phyloP scores from a whole-genome alignment of 495 filamentous ascomycete species.

The Penicillium bialowiezense region DNA sequence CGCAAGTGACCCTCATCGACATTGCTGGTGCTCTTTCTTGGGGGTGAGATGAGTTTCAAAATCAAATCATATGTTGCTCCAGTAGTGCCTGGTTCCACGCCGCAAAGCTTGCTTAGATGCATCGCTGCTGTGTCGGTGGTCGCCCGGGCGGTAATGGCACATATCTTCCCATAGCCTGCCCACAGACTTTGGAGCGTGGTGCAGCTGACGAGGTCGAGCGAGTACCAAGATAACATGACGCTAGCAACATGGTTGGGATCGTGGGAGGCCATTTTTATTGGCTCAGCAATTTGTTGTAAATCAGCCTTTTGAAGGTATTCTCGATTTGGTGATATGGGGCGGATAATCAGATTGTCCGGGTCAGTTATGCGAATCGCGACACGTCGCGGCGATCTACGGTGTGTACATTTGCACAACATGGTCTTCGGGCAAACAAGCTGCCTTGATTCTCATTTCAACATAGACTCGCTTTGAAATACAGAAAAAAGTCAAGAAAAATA shows the following conservation, averaged over 20 bases:
- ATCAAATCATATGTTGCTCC: constrained; percentile 31
- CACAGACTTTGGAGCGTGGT: constrained; percentile 36
- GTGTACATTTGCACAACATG: too few relatives aligned
- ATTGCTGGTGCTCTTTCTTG: constrained; percentile 8
- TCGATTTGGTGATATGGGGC: too few relatives aligned
- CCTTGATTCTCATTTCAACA: too few relatives aligned
- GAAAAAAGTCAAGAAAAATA: not conserved
- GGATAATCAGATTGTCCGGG: too few relatives aligned
- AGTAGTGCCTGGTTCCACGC: constrained; percentile 4
- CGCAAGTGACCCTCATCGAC: constrained; percentile 37
- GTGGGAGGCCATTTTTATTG: constrained; percentile 15
- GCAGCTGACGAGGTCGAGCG: constrained; percentile 33
- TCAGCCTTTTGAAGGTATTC: too few relatives aligned
- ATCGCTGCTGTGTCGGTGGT: constrained; percentile 23
- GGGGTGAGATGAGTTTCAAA: constrained; percentile 40
- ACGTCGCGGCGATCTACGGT: too few relatives aligned
- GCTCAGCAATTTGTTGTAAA: not conserved
- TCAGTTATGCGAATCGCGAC: too few relatives aligned
- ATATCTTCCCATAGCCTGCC: constrained; percentile 39
- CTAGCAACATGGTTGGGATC: constrained; percentile 28
- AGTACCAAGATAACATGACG: constrained; percentile 35
- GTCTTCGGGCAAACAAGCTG: too few relatives aligned
- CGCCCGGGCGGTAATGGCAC: constrained; percentile 28
- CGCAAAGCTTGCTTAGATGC: constrained; percentile 24
- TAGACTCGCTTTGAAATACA: too few relatives aligned